A percentile compares a stretch with the other conserved stretches of the same genome.
These are phyloP conservation scores for Fraxinus albicans DNA, from an alignment of 305 asterid species.

Conservation along the genomic window DNA sequence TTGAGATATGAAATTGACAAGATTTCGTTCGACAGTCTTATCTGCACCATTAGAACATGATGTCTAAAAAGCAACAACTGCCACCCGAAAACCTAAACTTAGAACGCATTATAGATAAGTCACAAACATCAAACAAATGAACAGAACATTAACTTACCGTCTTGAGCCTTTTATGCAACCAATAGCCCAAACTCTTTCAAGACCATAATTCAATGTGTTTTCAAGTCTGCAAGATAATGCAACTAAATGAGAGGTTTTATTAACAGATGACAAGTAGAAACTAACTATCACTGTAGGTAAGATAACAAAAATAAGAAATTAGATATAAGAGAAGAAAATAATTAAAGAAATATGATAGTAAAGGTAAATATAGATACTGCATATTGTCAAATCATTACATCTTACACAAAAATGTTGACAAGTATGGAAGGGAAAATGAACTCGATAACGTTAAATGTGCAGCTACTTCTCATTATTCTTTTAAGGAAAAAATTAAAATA, in stretches of 20 bases:
- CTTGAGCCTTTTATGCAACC: slow-evolving; percentile 92
- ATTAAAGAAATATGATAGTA: not conserved
- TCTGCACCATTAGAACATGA: not conserved
- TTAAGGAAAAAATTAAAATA: not conserved
- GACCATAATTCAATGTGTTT: slow-evolving; percentile 93
- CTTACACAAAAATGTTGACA: not conserved
- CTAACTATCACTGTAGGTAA: slow-evolving; percentile 17
- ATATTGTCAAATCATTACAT: not conserved
- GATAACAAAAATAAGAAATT: not conserved
- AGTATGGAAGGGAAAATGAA: not conserved
- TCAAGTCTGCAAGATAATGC: slow-evolving; percentile 69
- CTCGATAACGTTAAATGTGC: not conserved
- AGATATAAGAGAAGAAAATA: not conserved
- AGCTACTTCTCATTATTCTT: not conserved
- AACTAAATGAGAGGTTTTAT: slow-evolving; percentile 27
- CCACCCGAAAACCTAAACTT: slow-evolving; percentile 12
- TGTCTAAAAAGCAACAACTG: not conserved
- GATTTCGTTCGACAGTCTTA: not conserved
- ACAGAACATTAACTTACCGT: slow-evolving; percentile 52
- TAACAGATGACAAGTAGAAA: slow-evolving; percentile 10
- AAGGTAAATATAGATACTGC: not conserved
- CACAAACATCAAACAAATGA: slow-evolving; percentile 11
- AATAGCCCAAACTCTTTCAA: slow-evolving; percentile 98
- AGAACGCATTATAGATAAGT: slow-evolving; percentile 9
- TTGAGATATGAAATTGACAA: not conserved